A percentile compares a stretch with the other conserved stretches of the same genome.
Evolutionary conservation across 2,329 filamentous ascomycete genomes (phyloP).

Genomic region (Penicillium fuscoglaucum): DNA sequence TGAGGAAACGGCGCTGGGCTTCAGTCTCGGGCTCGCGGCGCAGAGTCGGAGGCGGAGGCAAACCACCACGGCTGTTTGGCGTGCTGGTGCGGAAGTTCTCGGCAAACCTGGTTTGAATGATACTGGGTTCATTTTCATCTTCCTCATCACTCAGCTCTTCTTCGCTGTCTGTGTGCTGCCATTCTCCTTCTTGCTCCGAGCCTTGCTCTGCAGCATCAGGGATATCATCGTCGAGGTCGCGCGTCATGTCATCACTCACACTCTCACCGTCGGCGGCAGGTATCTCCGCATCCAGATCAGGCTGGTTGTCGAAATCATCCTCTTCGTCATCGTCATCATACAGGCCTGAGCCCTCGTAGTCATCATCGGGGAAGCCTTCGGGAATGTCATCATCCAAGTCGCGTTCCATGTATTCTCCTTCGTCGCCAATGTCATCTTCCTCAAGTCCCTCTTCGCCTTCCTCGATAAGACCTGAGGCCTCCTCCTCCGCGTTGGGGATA

Average conservation of each 20-base stretch:
- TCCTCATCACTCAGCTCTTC: conserved; percentile 55
- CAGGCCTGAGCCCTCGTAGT: conserved; percentile 43
- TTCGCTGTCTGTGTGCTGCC: conserved; percentile 78
- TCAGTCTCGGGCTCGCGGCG: conserved; percentile 37
- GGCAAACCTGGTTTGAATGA: conserved; percentile 28
- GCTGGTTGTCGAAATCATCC: conserved; percentile 46
- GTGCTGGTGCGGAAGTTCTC: conserved; percentile 37
- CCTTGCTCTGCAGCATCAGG: conserved; percentile 56
- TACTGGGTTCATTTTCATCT: conserved; percentile 37
- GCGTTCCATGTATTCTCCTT: conserved; percentile 51
- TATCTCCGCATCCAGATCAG: conserved; percentile 60
- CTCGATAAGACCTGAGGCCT: conserved; percentile 40
- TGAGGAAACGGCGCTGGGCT: conserved; percentile 41
- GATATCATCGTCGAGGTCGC: conserved; percentile 70
- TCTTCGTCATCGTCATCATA: conserved; percentile 46
- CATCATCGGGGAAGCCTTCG: conserved; percentile 55
- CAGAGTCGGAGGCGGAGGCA: conserved; percentile 32
- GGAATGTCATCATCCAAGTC: conserved; percentile 75
- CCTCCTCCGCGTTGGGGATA: conserved; percentile 47
- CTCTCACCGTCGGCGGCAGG: conserved; percentile 56
- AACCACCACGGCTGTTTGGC: conserved; percentile 32
- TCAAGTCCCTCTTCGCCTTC: conserved; percentile 50
- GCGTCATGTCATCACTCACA: conserved; percentile 61
- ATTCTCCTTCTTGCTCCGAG: conserved; percentile 56
- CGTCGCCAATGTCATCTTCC: conserved; percentile 57